Evolutionary conservation across 371 early-diverging fungal genomes (phyloP).

Genomic region (Mortierella sp.): DNA sequence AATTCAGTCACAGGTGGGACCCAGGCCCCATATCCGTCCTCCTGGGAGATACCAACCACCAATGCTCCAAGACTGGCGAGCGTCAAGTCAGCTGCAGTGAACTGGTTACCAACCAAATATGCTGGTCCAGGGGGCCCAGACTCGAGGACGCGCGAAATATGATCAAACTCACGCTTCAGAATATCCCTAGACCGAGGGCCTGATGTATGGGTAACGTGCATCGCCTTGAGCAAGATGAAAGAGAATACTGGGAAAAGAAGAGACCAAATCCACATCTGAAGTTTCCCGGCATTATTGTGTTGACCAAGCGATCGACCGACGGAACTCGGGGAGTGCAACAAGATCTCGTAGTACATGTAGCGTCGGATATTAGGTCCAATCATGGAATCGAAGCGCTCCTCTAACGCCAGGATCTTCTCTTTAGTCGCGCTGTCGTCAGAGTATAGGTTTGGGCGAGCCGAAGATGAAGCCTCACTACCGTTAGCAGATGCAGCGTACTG

Average conservation of each 20-base stretch:
- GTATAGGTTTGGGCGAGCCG: constrained; percentile 24
- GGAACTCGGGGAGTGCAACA: constrained; percentile 27
- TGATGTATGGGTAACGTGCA: constrained; percentile 23
- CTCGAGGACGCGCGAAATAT: constrained; percentile 44
- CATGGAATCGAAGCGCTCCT: constrained; percentile 41
- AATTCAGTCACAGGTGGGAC: constrained; percentile 11
- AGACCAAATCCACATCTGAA: constrained; percentile 41
- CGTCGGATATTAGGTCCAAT: constrained; percentile 44
- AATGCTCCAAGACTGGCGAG: constrained; percentile 26
- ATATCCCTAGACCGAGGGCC: constrained; percentile 39
- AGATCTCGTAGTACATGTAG: constrained; percentile 28
- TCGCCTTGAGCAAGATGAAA: constrained; percentile 10
- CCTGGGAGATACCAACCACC: constrained; percentile 26
- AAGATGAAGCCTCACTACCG: neutral
- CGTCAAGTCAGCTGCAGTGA: constrained; percentile 49
- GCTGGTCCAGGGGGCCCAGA: constrained; percentile 26
- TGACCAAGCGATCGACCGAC: constrained; percentile 29
- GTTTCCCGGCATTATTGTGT: constrained; percentile 33
- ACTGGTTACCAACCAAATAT: constrained; percentile 42
- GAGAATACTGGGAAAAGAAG: constrained; percentile 21
- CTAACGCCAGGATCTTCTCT: constrained; percentile 39
- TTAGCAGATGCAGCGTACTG: constrained; percentile 23
- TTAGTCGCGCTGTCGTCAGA: constrained; percentile 37
- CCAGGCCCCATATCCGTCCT: constrained; percentile 52
- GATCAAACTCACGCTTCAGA: constrained; percentile 44